Evolutionary conservation across 2,329 filamentous ascomycete species (phyloP), one percentile per base, ranked within the genome.

Genomic region (Pyricularia grisea): DNA sequence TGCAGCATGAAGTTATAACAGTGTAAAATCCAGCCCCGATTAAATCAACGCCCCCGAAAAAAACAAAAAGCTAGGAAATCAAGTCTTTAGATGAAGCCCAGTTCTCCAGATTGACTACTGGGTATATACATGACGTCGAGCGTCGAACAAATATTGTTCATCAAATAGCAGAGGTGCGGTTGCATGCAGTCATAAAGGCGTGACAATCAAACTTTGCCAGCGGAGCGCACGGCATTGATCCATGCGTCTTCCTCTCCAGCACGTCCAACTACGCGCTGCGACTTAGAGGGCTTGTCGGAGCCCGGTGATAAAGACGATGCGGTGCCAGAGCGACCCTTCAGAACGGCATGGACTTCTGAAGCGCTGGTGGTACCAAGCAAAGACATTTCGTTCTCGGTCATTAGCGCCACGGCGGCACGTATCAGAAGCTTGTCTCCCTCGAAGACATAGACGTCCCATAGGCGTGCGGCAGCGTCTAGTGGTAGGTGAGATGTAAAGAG

Each of bases 401-500:
- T 77, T 23, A 92, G 81, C 0, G 90, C 92, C 0, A 93, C 88
- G 0, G 87, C 90, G 1, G 90, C 90, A 0, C 91, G 82, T 7
- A 94, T 85, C 0, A 94, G 80, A 1, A 92, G 82, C 0, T 86
- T 82, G 72, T 96, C 92, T 30, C 92, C 91, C 75, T 96, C 92
- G 72, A 96, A 93, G 3, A 92, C 88, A 73, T 92, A 93, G 0
- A 94, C 87, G 72, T 96, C 92, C 91, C 91, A 94, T 14, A 95
- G 78, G 2, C 92, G 82, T 1, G 88, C 87, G 4, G 88, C 90
- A 73, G 91, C 86, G 74, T 94, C 92, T 20, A 93, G 83, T 9
- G 85, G 84, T 4, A 92, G 79, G 58, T 85, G 81, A 20, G 79
- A 78, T 0, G 90, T 90, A 75, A 92, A 92, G 6, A 93, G 80